Evolutionary conservation across 2,329 filamentous ascomycete species (phyloP).

Genomic region (Ilyonectria sp.): DNA sequence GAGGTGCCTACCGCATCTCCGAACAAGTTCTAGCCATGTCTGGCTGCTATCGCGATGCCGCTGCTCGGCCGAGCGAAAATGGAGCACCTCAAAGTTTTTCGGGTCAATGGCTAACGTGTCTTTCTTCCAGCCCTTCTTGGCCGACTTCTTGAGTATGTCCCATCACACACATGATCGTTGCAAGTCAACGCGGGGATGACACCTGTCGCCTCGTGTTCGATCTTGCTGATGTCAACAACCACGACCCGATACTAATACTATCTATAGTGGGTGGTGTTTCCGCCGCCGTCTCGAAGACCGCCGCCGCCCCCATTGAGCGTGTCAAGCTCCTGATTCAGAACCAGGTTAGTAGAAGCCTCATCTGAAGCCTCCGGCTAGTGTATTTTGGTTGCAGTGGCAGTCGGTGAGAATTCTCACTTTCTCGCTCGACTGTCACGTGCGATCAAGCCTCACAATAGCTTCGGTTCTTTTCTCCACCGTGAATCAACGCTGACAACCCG

Average conservation of each 20-base stretch:
- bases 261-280: slow-evolving; percentile 97
- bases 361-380: not conserved
- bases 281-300: slow-evolving; percentile 99
- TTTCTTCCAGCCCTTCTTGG: slow-evolving; percentile 83
- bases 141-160: slow-evolving; percentile 98
- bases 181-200: slow-evolving; percentile 28
- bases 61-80: slow-evolving; percentile 12
- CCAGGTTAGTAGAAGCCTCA: slow-evolving; percentile 79
- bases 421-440: slow-evolving; percentile 22
- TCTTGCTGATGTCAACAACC: slow-evolving; percentile 34
- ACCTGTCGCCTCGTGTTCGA: slow-evolving; percentile 22
- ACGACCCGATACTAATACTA: slow-evolving; percentile 34
- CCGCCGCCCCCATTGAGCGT: slow-evolving; percentile 99
- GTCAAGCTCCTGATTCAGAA: slow-evolving; percentile 99
- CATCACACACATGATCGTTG: slow-evolving; percentile 33
- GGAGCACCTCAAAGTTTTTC: not conserved
- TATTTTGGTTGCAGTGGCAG: not conserved
- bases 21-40: not conserved
- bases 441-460: not conserved
- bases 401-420: not conserved
- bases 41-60: slow-evolving; percentile 24
- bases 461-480: too few relatives aligned
- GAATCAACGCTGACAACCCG: slow-evolving; percentile 50
- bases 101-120: slow-evolving; percentile 42
- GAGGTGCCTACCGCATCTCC: not conserved